Evolutionary conservation across 2,329 filamentous ascomycete species (phyloP), one percentile per base, ranked within the genome.

Genomic region (Neospermospora avenae): DNA sequence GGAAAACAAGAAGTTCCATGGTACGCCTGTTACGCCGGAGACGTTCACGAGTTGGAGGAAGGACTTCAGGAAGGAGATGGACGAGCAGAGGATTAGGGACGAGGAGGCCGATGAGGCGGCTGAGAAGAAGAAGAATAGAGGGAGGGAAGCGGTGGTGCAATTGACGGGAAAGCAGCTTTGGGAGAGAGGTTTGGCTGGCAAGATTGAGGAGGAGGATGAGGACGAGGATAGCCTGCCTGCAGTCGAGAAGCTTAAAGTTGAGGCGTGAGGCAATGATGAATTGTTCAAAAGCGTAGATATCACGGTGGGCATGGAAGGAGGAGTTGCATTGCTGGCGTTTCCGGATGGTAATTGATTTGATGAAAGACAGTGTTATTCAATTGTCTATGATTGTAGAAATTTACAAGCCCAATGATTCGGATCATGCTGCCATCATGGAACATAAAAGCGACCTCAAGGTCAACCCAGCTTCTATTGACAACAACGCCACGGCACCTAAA

Each of bases 1-100:
- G 74, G 95, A 99, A 79, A 99, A 99, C 74, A 86, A 88, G 70
- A 98, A 97, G 76, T 99, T 99, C 75, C 90, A 96, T 73, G 95
- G 95, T 60, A 91, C 91, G 37, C 81, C 86, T 34, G 95, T 99
- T 20, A 98, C 87, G n/a, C 81, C 85, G 22, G 91, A 96, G 77
- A 87, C 86, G 0, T 99, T 98, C 71, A 72, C 90, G 67, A 84
- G 83, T 67, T 99, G 95, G 95, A 82, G 91, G 58, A 86, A 87
- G 41, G 83, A 75, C 10, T 99, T 98, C 72, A 73, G 85, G 63
- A 79, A 81, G 71, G 95, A 98, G 78, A 87, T 93, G 84, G 87
- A 88, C 72, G 93, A 95, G 70, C 78, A 82, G 72, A 84, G 86
- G 67, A 75, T 77, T 67, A 81, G 77, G 67, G 83, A 87, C 69